phyloP scores from a whole-genome alignment of 176 grass and related monocot genomes.

The Dactylis glomerata region DNA sequence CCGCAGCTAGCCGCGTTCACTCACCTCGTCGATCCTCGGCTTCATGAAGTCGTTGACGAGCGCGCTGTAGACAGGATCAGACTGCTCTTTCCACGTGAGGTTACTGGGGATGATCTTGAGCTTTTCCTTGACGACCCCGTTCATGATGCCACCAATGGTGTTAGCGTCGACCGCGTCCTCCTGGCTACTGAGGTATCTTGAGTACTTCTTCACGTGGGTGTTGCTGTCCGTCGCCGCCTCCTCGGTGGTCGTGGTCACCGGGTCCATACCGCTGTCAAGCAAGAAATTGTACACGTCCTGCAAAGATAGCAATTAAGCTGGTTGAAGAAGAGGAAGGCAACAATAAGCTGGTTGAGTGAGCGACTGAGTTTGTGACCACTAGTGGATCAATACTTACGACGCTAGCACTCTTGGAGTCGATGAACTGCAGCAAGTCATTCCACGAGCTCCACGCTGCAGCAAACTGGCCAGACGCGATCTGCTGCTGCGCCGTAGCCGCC shows the following conservation, averaged over 20 bases:
- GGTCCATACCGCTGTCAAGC: constrained; percentile 47
- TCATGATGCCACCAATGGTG: constrained; percentile 46
- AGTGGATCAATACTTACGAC: constrained; percentile 17
- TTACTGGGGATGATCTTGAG: constrained; percentile 68
- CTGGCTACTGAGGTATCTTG: constrained; percentile 35
- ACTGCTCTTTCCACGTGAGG: constrained; percentile 28
- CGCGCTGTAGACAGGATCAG: constrained; percentile 26
- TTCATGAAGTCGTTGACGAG: constrained; percentile 63
- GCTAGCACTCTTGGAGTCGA: neutral
- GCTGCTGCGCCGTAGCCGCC: constrained; percentile 38
- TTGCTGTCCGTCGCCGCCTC: neutral
- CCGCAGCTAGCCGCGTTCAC: neutral
- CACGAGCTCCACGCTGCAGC: neutral
- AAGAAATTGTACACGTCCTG: constrained; percentile 1
- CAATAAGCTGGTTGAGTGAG: neutral
- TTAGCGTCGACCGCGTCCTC: constrained; percentile 8
- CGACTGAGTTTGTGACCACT: neutral
- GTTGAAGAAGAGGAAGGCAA: neutral
- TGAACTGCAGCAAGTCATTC: neutral
- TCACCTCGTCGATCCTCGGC: constrained; percentile 61
- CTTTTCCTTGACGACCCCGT: constrained; percentile 58
- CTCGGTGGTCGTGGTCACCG: constrained; percentile 5
- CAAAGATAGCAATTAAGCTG: neutral
- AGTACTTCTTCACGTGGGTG: constrained; percentile 22
- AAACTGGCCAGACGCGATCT: constrained; percentile 33